Evolutionary conservation across 2,329 filamentous ascomycete genomes (phyloP).

Genomic region (Monilinia fructigena): DNA sequence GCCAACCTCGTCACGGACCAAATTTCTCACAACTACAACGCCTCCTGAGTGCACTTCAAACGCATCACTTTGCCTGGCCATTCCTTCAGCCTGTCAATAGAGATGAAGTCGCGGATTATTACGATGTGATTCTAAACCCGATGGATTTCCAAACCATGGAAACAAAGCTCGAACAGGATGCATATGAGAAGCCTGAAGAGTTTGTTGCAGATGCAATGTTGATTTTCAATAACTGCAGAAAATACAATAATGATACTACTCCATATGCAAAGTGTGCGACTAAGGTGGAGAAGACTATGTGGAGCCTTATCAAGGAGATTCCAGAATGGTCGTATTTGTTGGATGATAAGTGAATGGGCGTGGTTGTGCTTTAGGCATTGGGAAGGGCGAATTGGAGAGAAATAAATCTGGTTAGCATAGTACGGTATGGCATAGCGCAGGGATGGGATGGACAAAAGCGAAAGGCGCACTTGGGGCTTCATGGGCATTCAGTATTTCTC

Average conservation of each 20-base stretch:
- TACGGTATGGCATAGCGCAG: neutral
- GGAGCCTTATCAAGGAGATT: constrained; percentile 84
- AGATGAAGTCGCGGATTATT: constrained; percentile 98
- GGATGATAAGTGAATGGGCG: constrained; percentile 24
- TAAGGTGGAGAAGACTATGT: constrained; percentile 93
- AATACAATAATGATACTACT: constrained; percentile 94
- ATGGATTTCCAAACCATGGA: constrained; percentile 99
- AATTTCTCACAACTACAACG: constrained; percentile 94
- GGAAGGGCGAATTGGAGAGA: neutral
- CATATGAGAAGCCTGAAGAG: constrained; percentile 88
- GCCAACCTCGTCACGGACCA: constrained; percentile 90
- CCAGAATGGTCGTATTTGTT: constrained; percentile 76
- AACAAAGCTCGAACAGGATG: constrained; percentile 86
- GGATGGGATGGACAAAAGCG: neutral
- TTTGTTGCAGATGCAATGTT: constrained; percentile 86
- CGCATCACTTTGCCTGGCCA: constrained; percentile 89
- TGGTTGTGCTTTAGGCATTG: neutral
- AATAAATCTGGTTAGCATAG: neutral
- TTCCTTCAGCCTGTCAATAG: constrained; percentile 91
- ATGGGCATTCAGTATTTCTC: neutral
- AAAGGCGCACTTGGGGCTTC: neutral
- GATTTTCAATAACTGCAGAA: constrained; percentile 90
- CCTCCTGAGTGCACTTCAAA: constrained; percentile 91
- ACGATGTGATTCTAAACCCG: constrained; percentile 95
- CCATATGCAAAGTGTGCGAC: constrained; percentile 94